Conservation (phyloP, 371 early-diverging fungal genomes). For the Rhizomucor miehei region DNA sequence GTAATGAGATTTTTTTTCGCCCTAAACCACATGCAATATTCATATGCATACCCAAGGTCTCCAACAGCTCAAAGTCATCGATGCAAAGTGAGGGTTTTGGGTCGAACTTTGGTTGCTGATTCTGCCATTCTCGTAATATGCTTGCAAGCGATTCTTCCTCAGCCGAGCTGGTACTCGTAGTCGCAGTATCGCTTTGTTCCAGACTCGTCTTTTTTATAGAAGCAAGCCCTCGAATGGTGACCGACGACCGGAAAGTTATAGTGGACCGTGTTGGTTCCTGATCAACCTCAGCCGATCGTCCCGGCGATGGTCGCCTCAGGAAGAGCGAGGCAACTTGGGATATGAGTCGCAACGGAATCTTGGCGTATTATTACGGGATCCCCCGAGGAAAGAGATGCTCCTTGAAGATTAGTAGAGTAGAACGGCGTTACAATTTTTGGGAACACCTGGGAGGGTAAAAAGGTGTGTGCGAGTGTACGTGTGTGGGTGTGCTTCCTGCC, state of each 20-base stretch:
- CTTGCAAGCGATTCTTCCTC: slow-evolving; percentile 27
- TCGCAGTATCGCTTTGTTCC: slow-evolving; percentile 18
- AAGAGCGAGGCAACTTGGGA: slow-evolving; percentile 27
- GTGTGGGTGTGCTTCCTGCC: neutral
- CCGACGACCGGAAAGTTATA: slow-evolving; percentile 35
- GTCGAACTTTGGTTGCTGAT: slow-evolving; percentile 33
- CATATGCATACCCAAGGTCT: slow-evolving; percentile 60
- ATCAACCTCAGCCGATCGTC: slow-evolving; percentile 6
- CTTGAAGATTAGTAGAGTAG: neutral
- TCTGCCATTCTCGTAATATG: slow-evolving; percentile 23
- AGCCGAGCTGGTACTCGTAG: slow-evolving; percentile 8
- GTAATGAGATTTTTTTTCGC: neutral
- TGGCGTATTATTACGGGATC: neutral
- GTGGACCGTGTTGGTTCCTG: slow-evolving; percentile 12
- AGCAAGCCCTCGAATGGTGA: slow-evolving; percentile 26
- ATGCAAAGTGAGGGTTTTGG: slow-evolving; percentile 19
- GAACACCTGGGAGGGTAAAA: neutral
- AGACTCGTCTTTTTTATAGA: slow-evolving; percentile 22
- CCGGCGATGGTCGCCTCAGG: slow-evolving; percentile 16
- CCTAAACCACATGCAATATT: slow-evolving; percentile 1
- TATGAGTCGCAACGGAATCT: slow-evolving; percentile 35
- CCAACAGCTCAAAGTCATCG: slow-evolving; percentile 59
- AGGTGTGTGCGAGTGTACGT: too few relatives aligned
- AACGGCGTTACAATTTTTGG: neutral
- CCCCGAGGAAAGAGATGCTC: slow-evolving; percentile 1